Percentiles rank a stretch among this genome's conserved stretches.
These are phyloP conservation scores for Musa balbisiana DNA, from an alignment of 202 grass and related monocot species.

Conservation along the genomic window DNA sequence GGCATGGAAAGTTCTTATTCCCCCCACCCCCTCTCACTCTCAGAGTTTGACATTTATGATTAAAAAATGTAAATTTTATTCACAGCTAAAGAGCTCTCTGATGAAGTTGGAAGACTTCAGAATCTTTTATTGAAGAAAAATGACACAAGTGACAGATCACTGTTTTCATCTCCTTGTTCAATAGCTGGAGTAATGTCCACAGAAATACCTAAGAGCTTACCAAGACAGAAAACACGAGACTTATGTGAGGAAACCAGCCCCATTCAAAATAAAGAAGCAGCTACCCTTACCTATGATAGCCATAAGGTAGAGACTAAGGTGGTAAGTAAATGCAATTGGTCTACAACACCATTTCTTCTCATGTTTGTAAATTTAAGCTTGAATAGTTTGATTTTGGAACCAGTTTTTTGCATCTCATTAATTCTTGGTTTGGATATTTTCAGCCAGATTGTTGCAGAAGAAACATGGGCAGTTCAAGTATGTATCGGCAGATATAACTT, in stretches of 20 bases:
- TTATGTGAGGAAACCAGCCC: background rate
- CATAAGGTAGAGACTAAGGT: background rate
- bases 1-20: background rate
- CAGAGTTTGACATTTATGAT: background rate
- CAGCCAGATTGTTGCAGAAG: slow-evolving; percentile 26
- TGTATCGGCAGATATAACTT: slow-evolving; percentile 5
- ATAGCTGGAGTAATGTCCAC: slow-evolving; percentile 3
- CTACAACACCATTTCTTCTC: no score
- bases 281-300: background rate
- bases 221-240: slow-evolving; percentile 14
- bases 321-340: slow-evolving; percentile 3
- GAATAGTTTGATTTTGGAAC: background rate
- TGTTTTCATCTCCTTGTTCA: background rate
- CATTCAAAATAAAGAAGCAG: slow-evolving; percentile 4
- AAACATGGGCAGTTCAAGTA: slow-evolving; percentile 24
- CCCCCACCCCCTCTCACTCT: background rate
- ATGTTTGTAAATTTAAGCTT: background rate
- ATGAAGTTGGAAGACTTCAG: slow-evolving; percentile 51
- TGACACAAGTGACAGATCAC: slow-evolving; percentile 3
- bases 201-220: slow-evolving; percentile 15
- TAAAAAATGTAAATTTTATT: slow-evolving; percentile 27
- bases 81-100: slow-evolving; percentile 49
- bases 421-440: slow-evolving; percentile 14
- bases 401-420: slow-evolving; percentile 4
- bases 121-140: slow-evolving; percentile 36